Evolutionary conservation across 2,329 filamentous ascomycete genomes (phyloP).

Genomic region (Cadophora sp.): DNA sequence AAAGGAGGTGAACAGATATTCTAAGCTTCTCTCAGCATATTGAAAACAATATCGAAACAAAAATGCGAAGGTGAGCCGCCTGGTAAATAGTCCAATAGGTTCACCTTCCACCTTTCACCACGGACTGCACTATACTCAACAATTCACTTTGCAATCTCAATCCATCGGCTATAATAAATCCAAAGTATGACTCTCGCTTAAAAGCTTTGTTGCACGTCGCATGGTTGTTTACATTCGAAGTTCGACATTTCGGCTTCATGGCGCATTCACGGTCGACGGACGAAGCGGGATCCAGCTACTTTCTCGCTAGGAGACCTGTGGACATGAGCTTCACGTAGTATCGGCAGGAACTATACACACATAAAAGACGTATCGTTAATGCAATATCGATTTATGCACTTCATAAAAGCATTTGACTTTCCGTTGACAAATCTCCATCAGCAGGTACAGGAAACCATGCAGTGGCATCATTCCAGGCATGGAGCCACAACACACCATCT

Average conservation of each 20-base stretch:
- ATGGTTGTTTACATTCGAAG: not conserved
- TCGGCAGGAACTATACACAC: not conserved
- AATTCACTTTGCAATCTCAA: no score
- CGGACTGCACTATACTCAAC: not conserved
- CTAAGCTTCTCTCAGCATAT: no score
- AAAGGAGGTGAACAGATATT: no score
- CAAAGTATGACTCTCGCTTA: not conserved
- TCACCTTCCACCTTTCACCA: not conserved
- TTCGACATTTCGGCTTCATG: not conserved
- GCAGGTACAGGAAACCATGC: not conserved
- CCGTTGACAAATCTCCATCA: not conserved
- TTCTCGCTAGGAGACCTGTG: not conserved
- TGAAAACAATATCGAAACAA: no score
- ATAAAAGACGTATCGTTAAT: not conserved
- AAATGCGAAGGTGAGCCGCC: not conserved
- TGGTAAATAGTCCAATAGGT: not conserved
- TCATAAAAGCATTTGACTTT: not conserved
- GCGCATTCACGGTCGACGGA: not conserved
- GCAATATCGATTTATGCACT: not conserved
- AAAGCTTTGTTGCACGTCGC: not conserved
- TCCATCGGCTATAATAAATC: not conserved
- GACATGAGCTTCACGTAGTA: not conserved
- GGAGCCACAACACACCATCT: no score
- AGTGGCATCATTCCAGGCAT: not conserved
- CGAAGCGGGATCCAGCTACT: not conserved